phyloP scores from a whole-genome alignment of 2,329 filamentous ascomycete species.

The Hyphodiscus sp. region DNA sequence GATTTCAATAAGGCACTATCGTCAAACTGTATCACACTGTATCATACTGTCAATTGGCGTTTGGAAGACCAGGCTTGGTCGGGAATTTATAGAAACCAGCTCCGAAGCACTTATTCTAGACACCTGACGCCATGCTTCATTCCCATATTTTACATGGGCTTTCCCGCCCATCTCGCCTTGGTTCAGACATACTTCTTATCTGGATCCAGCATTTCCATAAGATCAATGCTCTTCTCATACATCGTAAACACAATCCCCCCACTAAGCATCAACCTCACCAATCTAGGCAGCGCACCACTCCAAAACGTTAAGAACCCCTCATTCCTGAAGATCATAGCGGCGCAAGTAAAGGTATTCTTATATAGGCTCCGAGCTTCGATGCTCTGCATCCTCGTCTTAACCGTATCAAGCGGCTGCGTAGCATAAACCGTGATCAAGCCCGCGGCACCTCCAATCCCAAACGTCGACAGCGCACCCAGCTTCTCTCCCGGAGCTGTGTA shows the following conservation, averaged over 20 bases:
- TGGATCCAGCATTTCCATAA: constrained; percentile 75
- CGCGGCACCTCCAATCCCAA: constrained; percentile 82
- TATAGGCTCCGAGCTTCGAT: constrained; percentile 77
- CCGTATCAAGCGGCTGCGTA: constrained; percentile 73
- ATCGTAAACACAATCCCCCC: constrained; percentile 98
- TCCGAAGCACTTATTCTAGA: constrained; percentile 1
- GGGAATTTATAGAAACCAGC: neutral
- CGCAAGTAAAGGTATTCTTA: constrained; percentile 82
- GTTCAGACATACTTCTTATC: constrained; percentile 70
- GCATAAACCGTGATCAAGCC: constrained; percentile 85
- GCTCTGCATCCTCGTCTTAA: constrained; percentile 98
- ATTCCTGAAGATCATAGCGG: constrained; percentile 73
- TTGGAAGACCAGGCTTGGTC: neutral
- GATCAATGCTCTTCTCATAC: constrained; percentile 94
- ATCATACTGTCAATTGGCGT: constrained; percentile 7
- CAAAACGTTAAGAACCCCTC: constrained; percentile 89
- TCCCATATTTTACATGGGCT: neutral
- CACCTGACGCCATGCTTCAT: constrained; percentile 16
- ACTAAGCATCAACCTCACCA: constrained; percentile 80
- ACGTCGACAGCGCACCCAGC: constrained; percentile 79
- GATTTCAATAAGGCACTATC: constrained; percentile 39
- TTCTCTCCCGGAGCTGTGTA: constrained; percentile 95
- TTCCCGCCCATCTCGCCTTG: neutral
- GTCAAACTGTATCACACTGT: neutral
- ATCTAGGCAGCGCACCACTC: constrained; percentile 82